A percentile compares a stretch with the other conserved stretches of the same genome.
Conservation (phyloP, 345 rosid species). For the Cardamine resedifolia region DNA sequence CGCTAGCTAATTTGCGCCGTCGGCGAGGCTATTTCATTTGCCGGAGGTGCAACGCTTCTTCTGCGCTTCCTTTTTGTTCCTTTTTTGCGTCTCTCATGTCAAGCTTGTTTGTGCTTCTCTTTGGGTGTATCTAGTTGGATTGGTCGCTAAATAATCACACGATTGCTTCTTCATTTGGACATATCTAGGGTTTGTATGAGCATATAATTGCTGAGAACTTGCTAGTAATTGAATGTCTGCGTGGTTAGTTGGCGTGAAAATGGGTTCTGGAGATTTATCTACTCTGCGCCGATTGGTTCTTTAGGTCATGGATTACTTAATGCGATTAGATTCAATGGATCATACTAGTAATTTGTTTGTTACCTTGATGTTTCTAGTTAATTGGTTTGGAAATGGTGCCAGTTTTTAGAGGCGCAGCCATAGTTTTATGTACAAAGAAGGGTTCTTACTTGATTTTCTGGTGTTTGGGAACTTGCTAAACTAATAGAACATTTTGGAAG, state of each 20-base stretch:
- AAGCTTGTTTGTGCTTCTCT: conserved; percentile 5
- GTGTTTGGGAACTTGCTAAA: not conserved
- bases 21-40: not conserved
- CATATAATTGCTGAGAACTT: conserved; percentile 1
- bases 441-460: not conserved
- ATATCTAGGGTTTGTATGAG: conserved; percentile 22
- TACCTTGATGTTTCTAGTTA: not conserved
- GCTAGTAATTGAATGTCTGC: conserved; percentile 18
- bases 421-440: not conserved
- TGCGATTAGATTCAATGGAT: conserved; percentile 25
- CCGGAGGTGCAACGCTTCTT: conserved; percentile 26
- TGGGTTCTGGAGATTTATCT: conserved; percentile 7
- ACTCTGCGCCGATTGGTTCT: conserved; percentile 7
- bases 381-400: conserved; percentile 9
- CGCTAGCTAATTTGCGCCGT: conserved; percentile 29
- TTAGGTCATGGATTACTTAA: conserved; percentile 17
- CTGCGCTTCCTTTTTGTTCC: not conserved
- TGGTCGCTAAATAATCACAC: conserved; percentile 10
- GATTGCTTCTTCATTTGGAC: conserved; percentile 19
- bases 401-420: no score
- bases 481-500: not conserved
- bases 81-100: not conserved
- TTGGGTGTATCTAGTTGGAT: conserved; percentile 5
- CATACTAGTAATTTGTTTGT: not conserved
- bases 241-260: conserved; percentile 1